Base-by-base conservation (phyloP, 2,329 filamentous ascomycete genomes). In the Rhytidhysteron rufulum region DNA sequence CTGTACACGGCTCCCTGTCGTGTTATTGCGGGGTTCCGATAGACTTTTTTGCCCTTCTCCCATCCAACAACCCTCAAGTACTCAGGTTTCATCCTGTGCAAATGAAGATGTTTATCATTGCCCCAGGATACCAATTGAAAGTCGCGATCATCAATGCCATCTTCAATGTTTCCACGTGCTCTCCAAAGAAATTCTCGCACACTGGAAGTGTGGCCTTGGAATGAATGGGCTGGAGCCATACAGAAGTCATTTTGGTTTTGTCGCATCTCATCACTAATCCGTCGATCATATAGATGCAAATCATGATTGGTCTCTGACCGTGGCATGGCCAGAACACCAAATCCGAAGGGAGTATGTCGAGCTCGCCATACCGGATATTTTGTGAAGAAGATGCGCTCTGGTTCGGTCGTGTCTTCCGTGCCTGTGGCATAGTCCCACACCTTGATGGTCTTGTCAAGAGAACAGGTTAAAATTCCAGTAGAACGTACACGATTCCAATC, bases 111-210 rank as follows among this genome's bases (percentile, higher is more conserved):
- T 50, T 85, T 86, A 61, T 96, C 91, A 35, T 86, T 83, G 19
- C 89, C 89, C 90, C 90, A 96, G 0, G 90, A 90, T 0, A 96
- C 87, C 15, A 96, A 74, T 62, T 96, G 90, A 48, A 95, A 96
- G 38, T 96, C 90, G 53, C 91, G 80, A 46, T 89, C 74, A 54
- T 96, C 90, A 33, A 85, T 67, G n/a, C 78, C 77, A 39, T 88
- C 79, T 13, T 78, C 77, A 16, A 73, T 72, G 27, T 51, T 54
- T 7, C 90, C 90, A 40, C 90, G 80, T 34, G 80, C 79, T 60
- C 90, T 79, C 90, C 90, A 96, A 9, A 96, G 69, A 45, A 96
- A 96, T 54, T 96, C 90, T 57, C 93, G 95, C 21, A 88, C 88
- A 57, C 90, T 74, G 9, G 73, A 73, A 45, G 74, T 70, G 50